Evolutionary conservation across 305 asterid genomes (phyloP).

Genomic region (Fraxinus nigra): DNA sequence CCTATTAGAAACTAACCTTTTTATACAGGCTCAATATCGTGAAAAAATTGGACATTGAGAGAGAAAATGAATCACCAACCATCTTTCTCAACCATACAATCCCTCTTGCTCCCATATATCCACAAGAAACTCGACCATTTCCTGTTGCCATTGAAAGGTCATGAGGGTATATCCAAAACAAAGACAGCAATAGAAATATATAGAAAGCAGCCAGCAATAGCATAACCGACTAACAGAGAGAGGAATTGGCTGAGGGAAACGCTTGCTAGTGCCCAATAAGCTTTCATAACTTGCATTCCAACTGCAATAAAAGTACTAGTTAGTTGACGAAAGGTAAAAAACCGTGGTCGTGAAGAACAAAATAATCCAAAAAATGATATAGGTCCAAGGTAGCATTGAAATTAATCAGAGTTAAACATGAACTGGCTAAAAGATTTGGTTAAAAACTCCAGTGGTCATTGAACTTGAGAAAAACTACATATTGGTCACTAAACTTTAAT

Average conservation of each 20-base stretch:
- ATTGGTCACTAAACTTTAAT: neutral
- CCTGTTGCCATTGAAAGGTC: no score
- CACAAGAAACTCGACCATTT: slow-evolving; percentile 30
- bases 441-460: neutral
- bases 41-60: neutral
- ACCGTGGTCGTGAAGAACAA: neutral
- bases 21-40: slow-evolving; percentile 11
- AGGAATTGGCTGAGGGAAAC: slow-evolving; percentile 62
- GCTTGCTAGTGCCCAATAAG: slow-evolving; percentile 59
- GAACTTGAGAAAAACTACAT: neutral
- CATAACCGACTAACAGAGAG: slow-evolving; percentile 51
- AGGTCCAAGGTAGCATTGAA: neutral
- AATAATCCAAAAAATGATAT: neutral
- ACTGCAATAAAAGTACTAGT: slow-evolving; percentile 24
- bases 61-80: neutral
- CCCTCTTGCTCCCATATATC: slow-evolving; percentile 84
- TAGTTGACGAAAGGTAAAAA: neutral
- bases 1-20: slow-evolving; percentile 20
- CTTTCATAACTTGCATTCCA: slow-evolving; percentile 69
- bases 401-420: neutral
- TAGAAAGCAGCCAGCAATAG: neutral
- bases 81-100: slow-evolving; percentile 41
- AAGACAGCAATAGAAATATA: neutral
- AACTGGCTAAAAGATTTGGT: neutral
- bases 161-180: no score